Base-by-base conservation (phyloP, 192 early-diverging fungal species). In the Backusella macrospora region DNA sequence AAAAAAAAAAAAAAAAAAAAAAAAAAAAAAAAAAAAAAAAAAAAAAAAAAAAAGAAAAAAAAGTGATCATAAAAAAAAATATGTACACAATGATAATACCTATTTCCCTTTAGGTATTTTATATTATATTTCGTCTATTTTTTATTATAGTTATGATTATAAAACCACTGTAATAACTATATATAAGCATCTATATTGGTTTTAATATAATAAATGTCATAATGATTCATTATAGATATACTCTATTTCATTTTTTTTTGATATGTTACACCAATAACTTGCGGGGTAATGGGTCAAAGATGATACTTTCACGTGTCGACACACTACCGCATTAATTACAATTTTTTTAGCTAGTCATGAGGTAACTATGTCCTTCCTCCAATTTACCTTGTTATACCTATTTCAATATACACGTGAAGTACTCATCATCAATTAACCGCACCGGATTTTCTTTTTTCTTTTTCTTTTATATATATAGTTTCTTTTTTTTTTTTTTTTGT, bases 351-450 rank as follows among this genome's bases (percentile, higher is more conserved):
- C 29, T 34, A 23, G 52, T 59, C 52, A 59, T 59, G 52, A 59
- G 52, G 52, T 59, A 59, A 59, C 52, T 23, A 26, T 59, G 23
- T 59, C 21, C 21, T 49, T 49, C 18, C 9, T 59, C 18, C 18
- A 59, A 59, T 59, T 59, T 59, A 59, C 52, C 21, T 59, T 59
- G 52, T 59, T 59, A 59, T 59, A 59, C 52, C 52, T 23, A 23
- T 23, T 59, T 59, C 29, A 66, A 66, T 66, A 39, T n/a, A 66
- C 65, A 66, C 40, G 65, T 66, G 65, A 66, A 66, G 34, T 40
- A 66, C 65, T 66, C 65, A 66, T 40, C 65, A 59, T 59, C 21
- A 59, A 59, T 59, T 23, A 59, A 23, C 29, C 29, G 29, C 29
- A 34, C 29, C 29, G 29, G 29, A 0, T 13, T 7, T 23, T 59